Conservation (phyloP, 495 filamentous ascomycete genomes). For the Aspergillus bertholletiae region DNA sequence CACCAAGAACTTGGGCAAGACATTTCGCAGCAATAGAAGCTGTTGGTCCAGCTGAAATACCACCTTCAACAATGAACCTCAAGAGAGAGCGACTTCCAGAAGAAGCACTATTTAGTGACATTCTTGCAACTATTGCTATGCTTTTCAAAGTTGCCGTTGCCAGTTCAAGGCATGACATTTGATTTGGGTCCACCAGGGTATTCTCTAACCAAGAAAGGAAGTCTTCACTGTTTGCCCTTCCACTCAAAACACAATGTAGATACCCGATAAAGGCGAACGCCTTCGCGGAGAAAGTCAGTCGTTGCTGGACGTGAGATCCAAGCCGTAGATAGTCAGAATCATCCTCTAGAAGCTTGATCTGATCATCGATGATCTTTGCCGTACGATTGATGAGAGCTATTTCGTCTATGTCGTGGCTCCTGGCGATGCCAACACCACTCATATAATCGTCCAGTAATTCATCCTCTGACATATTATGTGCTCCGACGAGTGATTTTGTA, state of each 20-base stretch:
- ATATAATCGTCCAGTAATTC: constrained; percentile 78
- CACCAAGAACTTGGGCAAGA: constrained; percentile 71
- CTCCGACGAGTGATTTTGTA: constrained; percentile 65
- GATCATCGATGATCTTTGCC: constrained; percentile 70
- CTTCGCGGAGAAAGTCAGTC: constrained; percentile 81
- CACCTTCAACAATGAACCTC: constrained; percentile 76
- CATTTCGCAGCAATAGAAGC: constrained; percentile 74
- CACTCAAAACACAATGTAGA: constrained; percentile 77
- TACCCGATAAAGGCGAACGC: constrained; percentile 76
- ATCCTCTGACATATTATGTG: constrained; percentile 52
- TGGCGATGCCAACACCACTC: constrained; percentile 44
- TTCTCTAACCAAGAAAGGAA: constrained; percentile 85
- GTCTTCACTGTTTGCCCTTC: constrained; percentile 73
- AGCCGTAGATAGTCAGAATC: constrained; percentile 84
- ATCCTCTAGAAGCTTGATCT: constrained; percentile 83
- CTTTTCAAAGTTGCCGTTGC: constrained; percentile 74
- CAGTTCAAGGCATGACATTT: constrained; percentile 74
- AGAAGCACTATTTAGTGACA: constrained; percentile 67
- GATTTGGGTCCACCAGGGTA: constrained; percentile 67
- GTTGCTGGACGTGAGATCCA: constrained; percentile 82
- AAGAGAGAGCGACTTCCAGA: constrained; percentile 78
- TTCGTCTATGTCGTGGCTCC: constrained; percentile 41
- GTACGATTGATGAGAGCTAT: constrained; percentile 59
- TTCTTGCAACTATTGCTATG: constrained; percentile 73
- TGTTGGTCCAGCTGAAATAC: constrained; percentile 55